These are phyloP conservation scores for Podila minutissima DNA, from an alignment of 192 early-diverging fungal species.

Conservation along the genomic window DNA sequence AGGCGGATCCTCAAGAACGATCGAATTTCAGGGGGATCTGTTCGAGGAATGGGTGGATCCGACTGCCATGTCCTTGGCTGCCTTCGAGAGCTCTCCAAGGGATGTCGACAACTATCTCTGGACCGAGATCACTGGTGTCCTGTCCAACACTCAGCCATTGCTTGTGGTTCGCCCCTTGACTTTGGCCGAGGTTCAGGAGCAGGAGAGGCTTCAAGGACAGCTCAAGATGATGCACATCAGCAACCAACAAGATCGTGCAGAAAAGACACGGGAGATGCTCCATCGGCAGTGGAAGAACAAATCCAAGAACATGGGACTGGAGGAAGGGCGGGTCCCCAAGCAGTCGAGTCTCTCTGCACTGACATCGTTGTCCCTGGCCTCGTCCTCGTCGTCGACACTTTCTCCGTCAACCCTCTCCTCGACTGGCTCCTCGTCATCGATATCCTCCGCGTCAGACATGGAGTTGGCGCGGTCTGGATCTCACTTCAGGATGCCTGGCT, in stretches of 20 bases:
- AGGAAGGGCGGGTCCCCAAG: constrained; percentile 26
- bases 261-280: not conserved
- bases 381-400: not conserved
- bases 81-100: not conserved
- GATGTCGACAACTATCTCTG: constrained; percentile 13
- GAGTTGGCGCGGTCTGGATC: not conserved
- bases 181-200: constrained; percentile 2
- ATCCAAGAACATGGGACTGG: constrained; percentile 29
- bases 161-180: constrained; percentile 28
- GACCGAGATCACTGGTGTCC: constrained; percentile 19
- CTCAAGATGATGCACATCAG: not conserved
- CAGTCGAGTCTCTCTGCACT: constrained; percentile 23
- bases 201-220: not conserved
- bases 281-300: constrained; percentile 5
- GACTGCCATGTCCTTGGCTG: not conserved
- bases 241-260: not conserved
- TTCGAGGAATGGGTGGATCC: constrained; percentile 36
- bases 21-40: constrained; percentile 37
- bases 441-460: not conserved
- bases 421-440: not conserved
- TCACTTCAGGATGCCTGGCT: constrained; percentile 20
- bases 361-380: constrained; percentile 10
- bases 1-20: not conserved
- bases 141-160: constrained; percentile 28
- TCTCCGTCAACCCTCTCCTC: not conserved